These are phyloP conservation scores for Fusarium nodosum DNA, from an alignment of 2,329 filamentous ascomycete species.

Conservation along the genomic window DNA sequence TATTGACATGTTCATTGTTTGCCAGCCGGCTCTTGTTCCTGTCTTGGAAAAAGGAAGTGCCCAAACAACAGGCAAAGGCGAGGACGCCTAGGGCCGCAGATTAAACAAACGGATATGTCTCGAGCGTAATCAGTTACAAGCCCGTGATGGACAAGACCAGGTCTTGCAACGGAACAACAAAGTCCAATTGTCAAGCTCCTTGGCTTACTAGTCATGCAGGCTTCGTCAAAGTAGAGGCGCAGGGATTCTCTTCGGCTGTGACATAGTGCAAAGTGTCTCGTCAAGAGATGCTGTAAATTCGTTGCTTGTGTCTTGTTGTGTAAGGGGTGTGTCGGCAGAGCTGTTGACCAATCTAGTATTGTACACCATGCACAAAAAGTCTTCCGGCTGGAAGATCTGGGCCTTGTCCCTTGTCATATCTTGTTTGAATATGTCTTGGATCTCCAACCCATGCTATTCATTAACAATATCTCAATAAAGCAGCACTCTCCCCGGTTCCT, in stretches of 20 bases:
- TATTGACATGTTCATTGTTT: conserved; percentile 21
- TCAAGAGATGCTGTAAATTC: conserved; percentile 35
- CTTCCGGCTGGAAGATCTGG: neutral
- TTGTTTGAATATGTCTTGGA: conserved; percentile 25
- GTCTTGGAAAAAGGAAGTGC: conserved; percentile 20
- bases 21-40: conserved; percentile 32
- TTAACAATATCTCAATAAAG: conserved; percentile 10
- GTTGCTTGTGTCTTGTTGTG: conserved; percentile 31
- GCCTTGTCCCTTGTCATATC: conserved; percentile 7
- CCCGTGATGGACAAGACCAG: conserved; percentile 38
- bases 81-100: conserved; percentile 9
- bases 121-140: conserved; percentile 28
- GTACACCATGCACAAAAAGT: conserved; percentile 6
- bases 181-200: conserved; percentile 9
- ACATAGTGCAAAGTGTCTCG: conserved; percentile 41
- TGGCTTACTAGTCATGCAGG: conserved; percentile 5
- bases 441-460: conserved; percentile 24
- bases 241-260: conserved; percentile 32
- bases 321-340: conserved; percentile 28
- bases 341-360: neutral
- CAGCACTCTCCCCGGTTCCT: conserved; percentile 25
- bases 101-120: conserved; percentile 35
- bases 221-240: conserved; percentile 15
- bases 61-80: conserved; percentile 11
- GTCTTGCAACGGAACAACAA: conserved; percentile 32